A percentile compares a stretch with the other conserved stretches of the same genome.
Conservation (phyloP, 2,329 filamentous ascomycete genomes). For the Ascochyta viciae-villosae region DNA sequence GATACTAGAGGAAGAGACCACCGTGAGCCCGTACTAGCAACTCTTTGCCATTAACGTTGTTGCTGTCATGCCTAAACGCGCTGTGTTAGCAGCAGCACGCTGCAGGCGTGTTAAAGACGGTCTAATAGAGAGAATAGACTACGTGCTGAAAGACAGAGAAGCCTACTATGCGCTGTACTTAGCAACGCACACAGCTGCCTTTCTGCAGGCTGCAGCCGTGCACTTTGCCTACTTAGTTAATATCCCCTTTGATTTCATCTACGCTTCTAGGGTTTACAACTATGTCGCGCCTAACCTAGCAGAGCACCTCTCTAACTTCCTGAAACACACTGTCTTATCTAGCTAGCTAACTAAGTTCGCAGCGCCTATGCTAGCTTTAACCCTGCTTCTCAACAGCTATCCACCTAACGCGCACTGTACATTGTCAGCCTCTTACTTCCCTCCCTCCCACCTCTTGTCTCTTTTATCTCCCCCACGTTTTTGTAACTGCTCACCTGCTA, state of each 20-base stretch:
- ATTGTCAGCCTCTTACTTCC: background rate
- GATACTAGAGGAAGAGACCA: constrained; percentile 33
- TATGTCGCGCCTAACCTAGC: background rate
- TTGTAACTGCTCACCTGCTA: background rate
- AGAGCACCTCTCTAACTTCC: constrained; percentile 19
- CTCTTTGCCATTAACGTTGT: constrained; percentile 33
- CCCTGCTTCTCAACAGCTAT: constrained; percentile 34
- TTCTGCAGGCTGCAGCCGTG: background rate
- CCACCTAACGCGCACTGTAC: constrained; percentile 16
- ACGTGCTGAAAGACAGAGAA: background rate
- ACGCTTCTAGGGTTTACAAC: background rate
- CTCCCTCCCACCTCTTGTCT: no score
- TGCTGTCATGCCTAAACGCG: constrained; percentile 19
- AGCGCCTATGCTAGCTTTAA: constrained; percentile 31
- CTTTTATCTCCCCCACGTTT: no score
- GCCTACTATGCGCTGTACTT: background rate
- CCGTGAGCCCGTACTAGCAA: constrained; percentile 12
- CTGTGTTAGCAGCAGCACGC: constrained; percentile 1
- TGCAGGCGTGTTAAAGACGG: background rate
- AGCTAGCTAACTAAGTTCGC: constrained; percentile 30
- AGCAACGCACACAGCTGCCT: background rate
- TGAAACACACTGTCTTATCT: constrained; percentile 23
- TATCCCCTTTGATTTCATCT: background rate
- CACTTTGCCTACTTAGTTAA: background rate
- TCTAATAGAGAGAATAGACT: background rate